Evolutionary conservation across 2,329 filamentous ascomycete species (phyloP).

Genomic region (Lasiodiplodia hormozganensis): DNA sequence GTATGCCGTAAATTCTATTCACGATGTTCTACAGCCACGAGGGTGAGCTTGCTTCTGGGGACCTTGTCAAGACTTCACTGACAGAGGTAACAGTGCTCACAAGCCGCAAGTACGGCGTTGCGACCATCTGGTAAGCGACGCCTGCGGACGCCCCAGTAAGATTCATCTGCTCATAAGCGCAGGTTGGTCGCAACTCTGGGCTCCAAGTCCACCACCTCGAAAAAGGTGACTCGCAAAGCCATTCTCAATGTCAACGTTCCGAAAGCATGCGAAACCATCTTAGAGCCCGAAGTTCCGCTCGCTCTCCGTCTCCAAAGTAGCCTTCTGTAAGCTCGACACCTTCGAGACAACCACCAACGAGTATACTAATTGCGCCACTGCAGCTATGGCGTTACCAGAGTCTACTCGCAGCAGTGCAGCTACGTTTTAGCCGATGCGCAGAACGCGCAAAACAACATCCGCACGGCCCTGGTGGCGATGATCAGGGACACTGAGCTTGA

Average conservation of each 20-base stretch:
- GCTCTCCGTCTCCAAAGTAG: slow-evolving; percentile 89
- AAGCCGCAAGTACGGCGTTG: slow-evolving; percentile 86
- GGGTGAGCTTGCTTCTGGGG: slow-evolving; percentile 62
- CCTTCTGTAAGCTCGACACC: slow-evolving; percentile 66
- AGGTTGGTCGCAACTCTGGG: slow-evolving; percentile 94
- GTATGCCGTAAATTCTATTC: slow-evolving; percentile 20
- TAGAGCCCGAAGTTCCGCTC: slow-evolving; percentile 83
- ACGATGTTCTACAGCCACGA: slow-evolving; percentile 96
- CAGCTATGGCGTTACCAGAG: slow-evolving; percentile 73
- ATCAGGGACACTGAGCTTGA: slow-evolving; percentile 69
- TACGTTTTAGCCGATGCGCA: slow-evolving; percentile 86
- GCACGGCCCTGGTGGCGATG: slow-evolving; percentile 64
- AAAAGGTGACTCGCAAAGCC: slow-evolving; percentile 80
- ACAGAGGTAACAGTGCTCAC: slow-evolving; percentile 69
- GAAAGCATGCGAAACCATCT: slow-evolving; percentile 88
- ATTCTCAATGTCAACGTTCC: slow-evolving; percentile 88
- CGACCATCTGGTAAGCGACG: slow-evolving; percentile 82
- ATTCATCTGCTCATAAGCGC: slow-evolving; percentile 36
- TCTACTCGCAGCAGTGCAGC: slow-evolving; percentile 84
- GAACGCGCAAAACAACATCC: slow-evolving; percentile 76
- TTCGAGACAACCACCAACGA: neutral
- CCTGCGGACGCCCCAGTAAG: neutral
- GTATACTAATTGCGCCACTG: neutral
- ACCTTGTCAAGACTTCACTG: slow-evolving; percentile 31
- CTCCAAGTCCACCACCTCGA: slow-evolving; percentile 70